A percentile compares a stretch with the other conserved stretches of the same genome.
These are phyloP conservation scores for Neofusicoccum ribis DNA, from an alignment of 2,329 filamentous ascomycete genomes.

Conservation along the genomic window DNA sequence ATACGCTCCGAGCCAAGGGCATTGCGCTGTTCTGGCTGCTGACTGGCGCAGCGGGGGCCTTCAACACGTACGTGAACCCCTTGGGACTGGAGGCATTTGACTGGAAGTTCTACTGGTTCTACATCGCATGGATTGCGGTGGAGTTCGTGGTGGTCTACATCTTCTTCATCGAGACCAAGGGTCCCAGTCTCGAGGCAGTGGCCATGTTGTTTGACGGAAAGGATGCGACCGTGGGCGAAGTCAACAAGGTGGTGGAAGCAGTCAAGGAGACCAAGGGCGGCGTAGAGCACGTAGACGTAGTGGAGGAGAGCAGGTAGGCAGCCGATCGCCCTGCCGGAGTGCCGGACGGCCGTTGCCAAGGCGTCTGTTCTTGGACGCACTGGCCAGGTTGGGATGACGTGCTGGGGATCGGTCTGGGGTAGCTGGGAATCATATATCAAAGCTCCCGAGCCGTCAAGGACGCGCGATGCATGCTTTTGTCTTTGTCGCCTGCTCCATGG, in stretches of 20 bases:
- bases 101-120: conserved; percentile 49
- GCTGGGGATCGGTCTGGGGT: conserved; percentile 13
- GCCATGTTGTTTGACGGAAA: conserved; percentile 29
- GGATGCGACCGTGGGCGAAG: conserved; percentile 20
- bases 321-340: not conserved
- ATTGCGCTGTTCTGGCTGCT: conserved; percentile 49
- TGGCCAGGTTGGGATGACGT: conserved; percentile 11
- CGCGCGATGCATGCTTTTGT: not conserved
- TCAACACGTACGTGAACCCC: conserved; percentile 46
- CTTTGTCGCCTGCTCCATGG: no score
- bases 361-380: conserved; percentile 8
- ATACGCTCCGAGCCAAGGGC: conserved; percentile 48
- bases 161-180: conserved; percentile 32
- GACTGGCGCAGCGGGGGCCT: conserved; percentile 48
- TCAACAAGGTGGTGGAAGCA: conserved; percentile 6
- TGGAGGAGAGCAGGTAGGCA: not conserved
- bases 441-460: not conserved
- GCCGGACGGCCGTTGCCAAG: not conserved
- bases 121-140: conserved; percentile 4
- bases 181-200: conserved; percentile 28
- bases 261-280: not conserved
- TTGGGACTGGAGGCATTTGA: conserved; percentile 40
- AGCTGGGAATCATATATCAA: conserved; percentile 9
- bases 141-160: conserved; percentile 24
- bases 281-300: not conserved